Evolutionary conservation across 2,329 filamentous ascomycete genomes (phyloP).

Genomic region (Colletotrichum euphorbiae): DNA sequence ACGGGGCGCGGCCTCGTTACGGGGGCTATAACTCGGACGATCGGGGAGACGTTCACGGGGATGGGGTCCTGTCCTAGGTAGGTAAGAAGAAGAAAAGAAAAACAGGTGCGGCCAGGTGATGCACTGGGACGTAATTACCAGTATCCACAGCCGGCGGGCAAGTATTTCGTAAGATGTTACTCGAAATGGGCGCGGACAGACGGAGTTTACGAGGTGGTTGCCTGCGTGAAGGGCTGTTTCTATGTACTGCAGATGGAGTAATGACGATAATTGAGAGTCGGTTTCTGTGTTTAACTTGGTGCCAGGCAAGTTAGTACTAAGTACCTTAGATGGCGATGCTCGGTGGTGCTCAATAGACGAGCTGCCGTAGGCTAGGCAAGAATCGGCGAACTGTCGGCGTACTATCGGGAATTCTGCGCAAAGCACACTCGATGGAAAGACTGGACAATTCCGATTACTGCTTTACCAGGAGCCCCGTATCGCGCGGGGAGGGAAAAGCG

Average conservation of each 20-base stretch:
- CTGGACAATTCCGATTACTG: neutral
- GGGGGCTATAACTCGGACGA: slow-evolving; percentile 26
- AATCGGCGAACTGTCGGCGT: slow-evolving; percentile 29
- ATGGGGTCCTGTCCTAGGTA: neutral
- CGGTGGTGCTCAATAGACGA: neutral
- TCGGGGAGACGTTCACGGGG: slow-evolving; percentile 9
- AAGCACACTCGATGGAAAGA: neutral
- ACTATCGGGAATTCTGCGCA: slow-evolving; percentile 19
- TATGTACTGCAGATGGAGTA: neutral
- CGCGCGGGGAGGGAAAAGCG: slow-evolving; percentile 14
- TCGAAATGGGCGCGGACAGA: slow-evolving; percentile 19
- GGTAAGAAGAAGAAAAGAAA: neutral
- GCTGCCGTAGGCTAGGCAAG: slow-evolving; percentile 9
- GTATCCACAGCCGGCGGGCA: slow-evolving; percentile 31
- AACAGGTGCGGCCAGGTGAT: slow-evolving; percentile 26
- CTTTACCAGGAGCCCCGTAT: neutral
- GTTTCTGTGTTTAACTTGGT: neutral
- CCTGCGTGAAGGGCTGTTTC: neutral
- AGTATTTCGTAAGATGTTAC: slow-evolving; percentile 34
- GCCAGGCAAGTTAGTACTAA: neutral
- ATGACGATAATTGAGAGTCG: neutral
- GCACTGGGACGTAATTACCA: neutral
- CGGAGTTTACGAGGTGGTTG: neutral
- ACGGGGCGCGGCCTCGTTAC: slow-evolving; percentile 27
- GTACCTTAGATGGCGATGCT: neutral